Evolutionary conservation across 495 filamentous ascomycete genomes (phyloP), one percentile per base, ranked within the genome.

Genomic region (Aspergillus cristatus): DNA sequence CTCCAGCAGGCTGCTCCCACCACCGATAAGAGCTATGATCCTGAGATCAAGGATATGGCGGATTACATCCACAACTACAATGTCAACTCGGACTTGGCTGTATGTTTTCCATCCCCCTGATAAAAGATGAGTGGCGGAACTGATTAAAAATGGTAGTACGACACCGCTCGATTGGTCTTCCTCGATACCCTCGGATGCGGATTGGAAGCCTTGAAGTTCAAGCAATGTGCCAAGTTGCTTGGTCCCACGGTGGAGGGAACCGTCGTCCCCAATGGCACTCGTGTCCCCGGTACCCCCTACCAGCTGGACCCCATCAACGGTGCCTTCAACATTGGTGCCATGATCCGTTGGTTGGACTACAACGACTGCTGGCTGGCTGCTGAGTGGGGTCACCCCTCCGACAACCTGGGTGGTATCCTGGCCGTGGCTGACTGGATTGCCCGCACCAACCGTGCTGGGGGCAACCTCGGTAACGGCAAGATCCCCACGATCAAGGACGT

Each of bases 351-450:
- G 91, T 77, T 98, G 38, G 91, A 98, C 63, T 98, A 96, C 77
- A 98, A 98, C 58, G 91, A 98, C 74, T 97, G 91, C 75, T 98
- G 91, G 93, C 71, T 98, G 40, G 91, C 91, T 12, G 91, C 91
- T 38, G 91, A 98, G 68, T 98, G 91, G 91, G 91, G 91, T 32
- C 91, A 98, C 55, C 91, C 90, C 32, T 94, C 86, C 2, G 90
- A 97, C 70, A 97, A 97, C 70, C 66, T 97, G 38, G 90, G 90
- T 38, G 90, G 86, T 57, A 97, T 97, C 50, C 73, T 98, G 24
- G 86, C 91, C 26, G 88, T 95, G 28, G 88, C 91, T 18, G 91
- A 98, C 69, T 98, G 93, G 93, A 78, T 94, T 43, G 86, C 86
- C 25, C 84, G 93, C 50, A 96, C 90, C 48, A 97, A 96, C 73